phyloP scores from a whole-genome alignment of 164 flowering plant genomes.

The Saururus chinensis region DNA sequence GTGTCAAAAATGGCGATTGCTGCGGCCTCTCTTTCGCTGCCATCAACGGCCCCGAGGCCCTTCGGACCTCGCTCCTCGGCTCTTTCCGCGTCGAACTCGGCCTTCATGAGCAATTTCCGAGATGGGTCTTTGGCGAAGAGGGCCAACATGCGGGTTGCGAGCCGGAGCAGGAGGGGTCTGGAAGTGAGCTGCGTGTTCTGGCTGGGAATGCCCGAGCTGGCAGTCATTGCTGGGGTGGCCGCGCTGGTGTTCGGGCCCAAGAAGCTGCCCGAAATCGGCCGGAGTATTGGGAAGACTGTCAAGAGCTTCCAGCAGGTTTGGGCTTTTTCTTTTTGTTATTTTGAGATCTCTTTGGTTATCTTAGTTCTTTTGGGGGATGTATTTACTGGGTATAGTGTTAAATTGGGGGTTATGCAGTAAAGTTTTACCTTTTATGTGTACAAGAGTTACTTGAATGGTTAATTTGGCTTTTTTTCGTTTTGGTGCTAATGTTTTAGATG shows the following conservation, averaged over 20 bases:
- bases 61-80: slow-evolving; percentile 13
- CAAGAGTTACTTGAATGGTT: too few species aligned
- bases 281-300: slow-evolving; percentile 78
- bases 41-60: slow-evolving; percentile 5
- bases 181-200: slow-evolving; percentile 64
- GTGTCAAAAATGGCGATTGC: slow-evolving; percentile 7
- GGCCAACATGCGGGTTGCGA: slow-evolving; percentile 8
- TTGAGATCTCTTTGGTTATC: neutral
- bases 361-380: neutral
- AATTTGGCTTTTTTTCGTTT: too few species aligned
- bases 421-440: too few species aligned
- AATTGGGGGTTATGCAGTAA: too few species aligned
- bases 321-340: slow-evolving; percentile 4
- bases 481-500: too few species aligned
- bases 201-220: slow-evolving; percentile 91
- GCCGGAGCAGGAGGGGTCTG: slow-evolving; percentile 27
- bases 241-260: slow-evolving; percentile 84
- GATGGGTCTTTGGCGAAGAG: slow-evolving; percentile 6
- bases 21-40: slow-evolving; percentile 13
- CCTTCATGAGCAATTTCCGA: slow-evolving; percentile 17
- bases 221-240: slow-evolving; percentile 81
- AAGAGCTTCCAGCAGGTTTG: slow-evolving; percentile 88
- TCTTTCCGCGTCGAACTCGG: slow-evolving; percentile 33
- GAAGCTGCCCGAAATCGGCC: slow-evolving; percentile 77
- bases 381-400: neutral